Evolutionary conservation across 371 early-diverging fungal species (phyloP).

Genomic region (Blakeslea trispora): DNA sequence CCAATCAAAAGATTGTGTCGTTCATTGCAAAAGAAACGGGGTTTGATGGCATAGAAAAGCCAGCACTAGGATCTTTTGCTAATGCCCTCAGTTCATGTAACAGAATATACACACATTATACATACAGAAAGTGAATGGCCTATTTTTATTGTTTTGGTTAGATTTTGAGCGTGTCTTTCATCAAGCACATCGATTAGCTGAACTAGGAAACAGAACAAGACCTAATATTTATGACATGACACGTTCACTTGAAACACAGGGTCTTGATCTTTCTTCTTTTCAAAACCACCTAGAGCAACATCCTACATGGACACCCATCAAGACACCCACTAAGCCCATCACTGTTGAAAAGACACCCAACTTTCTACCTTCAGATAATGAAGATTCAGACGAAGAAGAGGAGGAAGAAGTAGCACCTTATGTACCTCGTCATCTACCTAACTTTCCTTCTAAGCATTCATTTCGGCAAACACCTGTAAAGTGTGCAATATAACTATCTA

Average conservation of each 20-base stretch:
- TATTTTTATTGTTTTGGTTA: conserved; percentile 13
- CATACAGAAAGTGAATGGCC: no score
- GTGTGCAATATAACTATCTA: not conserved
- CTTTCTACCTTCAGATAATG: conserved; percentile 50
- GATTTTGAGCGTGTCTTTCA: conserved; percentile 54
- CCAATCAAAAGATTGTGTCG: conserved; percentile 31
- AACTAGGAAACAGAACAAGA: conserved; percentile 54
- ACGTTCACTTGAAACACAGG: conserved; percentile 43
- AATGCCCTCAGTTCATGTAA: conserved; percentile 51
- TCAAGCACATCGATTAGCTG: conserved; percentile 51
- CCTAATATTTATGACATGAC: conserved; percentile 59
- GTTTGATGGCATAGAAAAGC: conserved; percentile 49
- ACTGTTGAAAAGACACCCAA: conserved; percentile 37
- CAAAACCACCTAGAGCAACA: conserved; percentile 3
- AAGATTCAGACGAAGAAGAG: conserved; percentile 42
- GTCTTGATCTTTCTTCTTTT: conserved; percentile 33
- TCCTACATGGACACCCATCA: conserved; percentile 31
- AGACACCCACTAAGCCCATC: conserved; percentile 20
- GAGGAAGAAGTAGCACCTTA: conserved; percentile 30
- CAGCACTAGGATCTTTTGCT: conserved; percentile 48
- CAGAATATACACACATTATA: no score
- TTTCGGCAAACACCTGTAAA: conserved; percentile 65
- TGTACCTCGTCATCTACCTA: conserved; percentile 58
- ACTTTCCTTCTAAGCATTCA: conserved; percentile 63
- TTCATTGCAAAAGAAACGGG: conserved; percentile 47